These are phyloP conservation scores for Termitomyces sp. DNA, from an alignment of 768 basidiomycete genomes.

Conservation along the genomic window DNA sequence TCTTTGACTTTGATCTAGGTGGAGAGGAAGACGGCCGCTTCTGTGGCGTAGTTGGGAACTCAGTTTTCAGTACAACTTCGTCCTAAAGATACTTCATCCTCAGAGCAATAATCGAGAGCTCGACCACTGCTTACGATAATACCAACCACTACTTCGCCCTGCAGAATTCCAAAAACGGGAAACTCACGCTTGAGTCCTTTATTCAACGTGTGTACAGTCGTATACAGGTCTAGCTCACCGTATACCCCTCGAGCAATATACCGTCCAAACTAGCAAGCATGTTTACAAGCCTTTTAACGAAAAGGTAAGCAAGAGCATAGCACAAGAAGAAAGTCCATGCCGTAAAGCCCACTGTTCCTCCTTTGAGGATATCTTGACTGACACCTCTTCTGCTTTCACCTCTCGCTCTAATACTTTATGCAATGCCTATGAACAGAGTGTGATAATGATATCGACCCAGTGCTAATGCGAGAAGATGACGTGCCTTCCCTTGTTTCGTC, in stretches of 20 bases:
- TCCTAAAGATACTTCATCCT: constrained; percentile 32
- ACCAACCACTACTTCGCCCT: constrained; percentile 61
- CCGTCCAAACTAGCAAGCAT: constrained; percentile 62
- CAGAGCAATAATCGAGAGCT: background rate
- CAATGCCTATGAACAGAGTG: constrained; percentile 40
- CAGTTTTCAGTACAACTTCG: constrained; percentile 34
- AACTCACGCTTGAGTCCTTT: constrained; percentile 59
- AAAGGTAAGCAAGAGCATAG: background rate
- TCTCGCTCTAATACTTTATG: constrained; percentile 78
- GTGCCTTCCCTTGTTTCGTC: constrained; percentile 51
- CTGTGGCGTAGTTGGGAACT: constrained; percentile 2
- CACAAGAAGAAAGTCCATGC: constrained; percentile 28
- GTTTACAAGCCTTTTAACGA: constrained; percentile 55
- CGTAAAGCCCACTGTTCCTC: constrained; percentile 81
- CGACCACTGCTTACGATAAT: constrained; percentile 50
- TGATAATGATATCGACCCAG: background rate
- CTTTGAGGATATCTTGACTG: constrained; percentile 40
- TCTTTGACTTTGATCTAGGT: constrained; percentile 10
- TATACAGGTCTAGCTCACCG: constrained; percentile 30
- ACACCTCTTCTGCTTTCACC: constrained; percentile 50
- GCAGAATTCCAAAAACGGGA: constrained; percentile 74
- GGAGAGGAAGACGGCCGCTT: constrained; percentile 5
- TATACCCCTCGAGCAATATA: constrained; percentile 40
- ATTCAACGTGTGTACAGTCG: background rate
- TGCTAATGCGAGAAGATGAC: constrained; percentile 5